Percentiles rank a stretch among this genome's conserved stretches.
Conservation (phyloP, 768 basidiomycete species). For the Boletellus ananiceps region DNA sequence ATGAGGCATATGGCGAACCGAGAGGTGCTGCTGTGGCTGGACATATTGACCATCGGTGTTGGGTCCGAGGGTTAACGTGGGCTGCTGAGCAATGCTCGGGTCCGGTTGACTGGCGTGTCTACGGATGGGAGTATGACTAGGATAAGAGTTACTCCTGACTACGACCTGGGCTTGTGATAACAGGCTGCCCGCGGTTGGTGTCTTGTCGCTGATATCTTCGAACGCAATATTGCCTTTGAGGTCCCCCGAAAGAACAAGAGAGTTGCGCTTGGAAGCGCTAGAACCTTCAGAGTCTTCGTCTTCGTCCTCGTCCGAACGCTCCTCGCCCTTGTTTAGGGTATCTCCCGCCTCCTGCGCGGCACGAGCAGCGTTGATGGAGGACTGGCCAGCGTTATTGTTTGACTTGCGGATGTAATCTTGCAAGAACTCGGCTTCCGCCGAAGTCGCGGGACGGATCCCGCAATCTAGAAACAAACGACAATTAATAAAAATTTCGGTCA, state of each 20-base stretch:
- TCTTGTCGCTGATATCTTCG: slow-evolving; percentile 77
- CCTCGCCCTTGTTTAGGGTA: slow-evolving; percentile 54
- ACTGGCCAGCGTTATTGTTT: slow-evolving; percentile 78
- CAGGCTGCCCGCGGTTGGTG: slow-evolving; percentile 74
- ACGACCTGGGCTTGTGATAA: slow-evolving; percentile 71
- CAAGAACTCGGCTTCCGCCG: slow-evolving; percentile 86
- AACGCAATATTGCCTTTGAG: slow-evolving; percentile 52
- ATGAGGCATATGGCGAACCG: slow-evolving; percentile 71
- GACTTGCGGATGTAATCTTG: slow-evolving; percentile 91
- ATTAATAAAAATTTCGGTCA: slow-evolving; percentile 30
- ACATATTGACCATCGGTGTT: slow-evolving; percentile 43
- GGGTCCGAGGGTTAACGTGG: slow-evolving; percentile 53
- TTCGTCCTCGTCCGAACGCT: slow-evolving; percentile 77
- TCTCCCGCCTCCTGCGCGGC: slow-evolving; percentile 69
- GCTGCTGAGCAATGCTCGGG: slow-evolving; percentile 46
- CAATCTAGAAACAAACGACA: slow-evolving; percentile 55
- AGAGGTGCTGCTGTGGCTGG: slow-evolving; percentile 47
- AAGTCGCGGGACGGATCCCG: slow-evolving; percentile 87
- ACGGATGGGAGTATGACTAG: slow-evolving; percentile 71
- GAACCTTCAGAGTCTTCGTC: slow-evolving; percentile 82
- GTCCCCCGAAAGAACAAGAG: slow-evolving; percentile 61
- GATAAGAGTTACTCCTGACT: slow-evolving; percentile 54
- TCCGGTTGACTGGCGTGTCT: slow-evolving; percentile 61
- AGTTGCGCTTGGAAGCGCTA: slow-evolving; percentile 73
- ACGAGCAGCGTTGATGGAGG: slow-evolving; percentile 70